Base-by-base conservation (phyloP, 306 rosid species). In the Astragalus glycyphyllos region DNA sequence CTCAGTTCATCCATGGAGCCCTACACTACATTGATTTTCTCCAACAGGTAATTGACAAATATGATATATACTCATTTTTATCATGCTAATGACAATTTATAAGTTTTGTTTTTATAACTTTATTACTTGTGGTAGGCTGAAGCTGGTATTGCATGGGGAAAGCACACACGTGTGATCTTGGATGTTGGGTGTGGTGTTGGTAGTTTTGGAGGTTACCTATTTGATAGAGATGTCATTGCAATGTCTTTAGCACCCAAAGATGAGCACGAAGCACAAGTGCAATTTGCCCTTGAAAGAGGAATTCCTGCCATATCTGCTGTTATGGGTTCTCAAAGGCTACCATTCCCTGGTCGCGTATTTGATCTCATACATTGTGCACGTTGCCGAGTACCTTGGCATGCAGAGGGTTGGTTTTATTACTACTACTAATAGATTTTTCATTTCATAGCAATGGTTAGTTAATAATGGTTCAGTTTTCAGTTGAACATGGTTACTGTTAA, bases 111-210 rank as follows among this genome's bases (percentile, higher is more conserved):
- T 23, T 45, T 13, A 71, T 38, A 47, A 64, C n/a, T 55, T 55
- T 4, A 56, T 55, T 4, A 56, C 7, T 13, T 1, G 11, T 81
- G 81, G 81, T 74, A 93, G 98, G 82, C 96, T 31, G 94, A 87
- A 76, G 73, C 87, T 6, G 61, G 17, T 3, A 85, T 94, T 37
- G 84, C 78, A 48, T 94, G 96, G 98, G 98, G 97, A 42, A 86
- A 86, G 69, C 83, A 17, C 12, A 89, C 90, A 2, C 64, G 97
- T 47, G 98, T 94, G 62, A 59, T 90, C 54, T 64, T 93, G 77
- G 98, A 93, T 73, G 97, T 93, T 20, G 97, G 98, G 15, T 93
- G 98, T 63, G 97, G 98, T 32, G 98, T 93, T 45, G 97, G 97
- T 1, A 93, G 98, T 75, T 89, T 90, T 67, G 96, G 97, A 7